A percentile compares a stretch with the other conserved stretches of the same genome.
Conservation (phyloP, 257 asterid species). For the Solanum neorickii region DNA sequence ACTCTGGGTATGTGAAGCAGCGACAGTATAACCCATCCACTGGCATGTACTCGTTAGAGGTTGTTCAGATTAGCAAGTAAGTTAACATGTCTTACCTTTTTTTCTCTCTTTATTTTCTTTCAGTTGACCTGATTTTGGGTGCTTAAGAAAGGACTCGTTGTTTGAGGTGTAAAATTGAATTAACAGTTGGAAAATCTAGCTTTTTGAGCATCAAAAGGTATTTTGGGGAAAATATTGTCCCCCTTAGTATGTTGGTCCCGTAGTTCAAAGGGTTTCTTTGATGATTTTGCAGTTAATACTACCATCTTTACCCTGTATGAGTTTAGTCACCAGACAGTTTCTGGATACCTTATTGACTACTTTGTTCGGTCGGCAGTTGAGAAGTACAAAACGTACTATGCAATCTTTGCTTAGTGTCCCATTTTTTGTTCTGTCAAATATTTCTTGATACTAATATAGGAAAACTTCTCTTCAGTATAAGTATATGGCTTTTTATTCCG, state of each 20-base stretch:
- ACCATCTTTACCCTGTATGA: neutral
- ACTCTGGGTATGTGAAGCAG: conserved; percentile 93
- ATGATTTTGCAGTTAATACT: neutral
- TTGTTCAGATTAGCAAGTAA: conserved; percentile 95
- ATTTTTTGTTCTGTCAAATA: neutral
- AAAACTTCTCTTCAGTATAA: neutral
- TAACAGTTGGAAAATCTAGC: neutral
- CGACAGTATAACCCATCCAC: conserved; percentile 89
- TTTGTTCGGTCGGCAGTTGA: neutral
- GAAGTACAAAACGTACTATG: neutral
- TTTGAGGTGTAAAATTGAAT: neutral
- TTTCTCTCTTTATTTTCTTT: neutral
- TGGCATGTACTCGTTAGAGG: conserved; percentile 95
- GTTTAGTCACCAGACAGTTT: neutral
- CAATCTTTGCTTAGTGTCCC: neutral
- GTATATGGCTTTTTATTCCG: neutral
- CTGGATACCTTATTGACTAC: neutral
- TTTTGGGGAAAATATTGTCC: neutral
- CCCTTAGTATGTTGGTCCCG: neutral
- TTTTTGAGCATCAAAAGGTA: neutral
- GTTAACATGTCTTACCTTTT: conserved; percentile 3
- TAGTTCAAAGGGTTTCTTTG: neutral
- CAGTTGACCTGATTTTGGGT: neutral
- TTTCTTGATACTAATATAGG: neutral
- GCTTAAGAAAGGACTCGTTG: neutral